phyloP scores from a whole-genome alignment of 345 rosid species.

The Cardamine chenopodiifolia region DNA sequence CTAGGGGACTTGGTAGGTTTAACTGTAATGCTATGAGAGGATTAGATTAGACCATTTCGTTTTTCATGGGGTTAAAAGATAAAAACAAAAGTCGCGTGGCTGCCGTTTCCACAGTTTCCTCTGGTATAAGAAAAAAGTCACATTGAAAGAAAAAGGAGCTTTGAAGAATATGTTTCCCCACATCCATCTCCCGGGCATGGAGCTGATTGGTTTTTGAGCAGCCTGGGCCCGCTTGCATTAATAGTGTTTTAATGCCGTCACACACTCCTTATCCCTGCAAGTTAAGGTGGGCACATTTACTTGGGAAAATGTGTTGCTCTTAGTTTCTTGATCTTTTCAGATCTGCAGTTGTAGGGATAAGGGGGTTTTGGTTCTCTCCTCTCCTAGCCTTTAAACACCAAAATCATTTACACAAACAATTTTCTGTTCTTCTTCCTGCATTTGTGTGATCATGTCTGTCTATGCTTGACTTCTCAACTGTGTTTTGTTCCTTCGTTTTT shows the following conservation, averaged over 20 bases:
- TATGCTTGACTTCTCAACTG: constrained; percentile 16
- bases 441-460: background rate
- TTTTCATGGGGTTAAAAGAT: constrained; percentile 46
- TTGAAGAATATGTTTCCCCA: constrained; percentile 42
- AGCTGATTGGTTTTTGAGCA: constrained; percentile 81
- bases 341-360: constrained; percentile 94
- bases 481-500: constrained; percentile 31
- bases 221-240: constrained; percentile 62
- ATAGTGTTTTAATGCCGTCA: constrained; percentile 53
- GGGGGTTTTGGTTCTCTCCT: constrained; percentile 44
- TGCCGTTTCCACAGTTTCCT: constrained; percentile 90
- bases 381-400: constrained; percentile 28
- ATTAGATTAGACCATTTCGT: constrained; percentile 53
- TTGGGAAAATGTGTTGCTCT: constrained; percentile 69
- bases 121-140: constrained; percentile 31
- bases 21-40: constrained; percentile 62
- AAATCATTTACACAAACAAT: background rate
- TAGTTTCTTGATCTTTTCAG: constrained; percentile 61
- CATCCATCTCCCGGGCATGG: constrained; percentile 76
- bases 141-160: constrained; percentile 47
- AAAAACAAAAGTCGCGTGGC: constrained; percentile 76
- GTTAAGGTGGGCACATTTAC: constrained; percentile 99
- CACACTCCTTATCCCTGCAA: constrained; percentile 92
- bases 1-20: constrained; percentile 99
- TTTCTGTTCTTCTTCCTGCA: constrained; percentile 28